Evolutionary conservation across 345 rosid genomes (phyloP).

Genomic region (Xanthoceras sorbifolium): DNA sequence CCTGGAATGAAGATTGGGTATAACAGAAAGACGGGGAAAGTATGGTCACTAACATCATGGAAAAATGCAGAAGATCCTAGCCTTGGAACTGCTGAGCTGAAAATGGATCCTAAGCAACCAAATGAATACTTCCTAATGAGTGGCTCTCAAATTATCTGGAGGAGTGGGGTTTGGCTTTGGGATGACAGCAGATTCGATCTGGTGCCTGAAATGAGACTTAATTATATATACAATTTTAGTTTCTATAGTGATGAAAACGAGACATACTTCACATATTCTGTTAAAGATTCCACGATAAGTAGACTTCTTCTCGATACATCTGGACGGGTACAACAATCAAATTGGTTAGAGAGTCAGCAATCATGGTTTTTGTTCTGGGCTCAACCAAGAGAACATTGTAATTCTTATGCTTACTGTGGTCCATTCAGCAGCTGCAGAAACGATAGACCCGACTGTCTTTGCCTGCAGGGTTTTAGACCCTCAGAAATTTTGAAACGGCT

Average conservation of each 20-base stretch:
- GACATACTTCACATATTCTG: not conserved
- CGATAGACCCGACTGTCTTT: not conserved
- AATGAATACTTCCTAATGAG: not conserved
- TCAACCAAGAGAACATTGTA: too few species aligned
- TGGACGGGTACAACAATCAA: not conserved
- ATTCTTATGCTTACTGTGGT: too few species aligned
- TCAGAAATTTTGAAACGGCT: not conserved
- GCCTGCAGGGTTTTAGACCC: conserved; percentile 1
- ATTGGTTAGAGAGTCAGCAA: too few species aligned
- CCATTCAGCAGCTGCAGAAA: too few species aligned
- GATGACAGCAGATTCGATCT: not conserved
- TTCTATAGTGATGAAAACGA: conserved; percentile 5
- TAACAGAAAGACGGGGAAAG: conserved; percentile 15
- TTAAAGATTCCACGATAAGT: not conserved
- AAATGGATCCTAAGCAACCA: conserved; percentile 4
- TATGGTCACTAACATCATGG: conserved; percentile 38
- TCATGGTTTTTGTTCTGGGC: too few species aligned
- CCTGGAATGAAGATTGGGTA: conserved; percentile 50
- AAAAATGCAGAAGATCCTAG: conserved; percentile 39
- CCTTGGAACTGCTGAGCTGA: not conserved
- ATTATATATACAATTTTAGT: not conserved
- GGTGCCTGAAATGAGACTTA: not conserved
- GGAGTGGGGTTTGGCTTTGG: conserved; percentile 10
- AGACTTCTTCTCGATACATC: not conserved
- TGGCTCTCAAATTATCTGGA: conserved; percentile 5